phyloP scores from a whole-genome alignment of 805 yeast genomes.

The Saccharomyces eubayanus region DNA sequence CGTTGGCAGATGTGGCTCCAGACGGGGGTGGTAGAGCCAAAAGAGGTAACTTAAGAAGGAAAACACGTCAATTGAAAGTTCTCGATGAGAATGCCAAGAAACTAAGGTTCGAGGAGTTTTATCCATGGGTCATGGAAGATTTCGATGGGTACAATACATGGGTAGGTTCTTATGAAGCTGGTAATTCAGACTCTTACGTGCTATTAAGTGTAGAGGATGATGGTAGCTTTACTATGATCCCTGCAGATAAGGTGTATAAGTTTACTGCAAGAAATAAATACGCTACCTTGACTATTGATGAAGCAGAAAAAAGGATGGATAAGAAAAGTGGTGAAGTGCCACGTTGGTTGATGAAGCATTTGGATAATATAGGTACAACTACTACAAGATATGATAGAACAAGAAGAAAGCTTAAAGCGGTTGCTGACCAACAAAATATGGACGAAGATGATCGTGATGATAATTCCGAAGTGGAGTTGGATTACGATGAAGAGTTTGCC shows the following conservation, averaged over 20 bases:
- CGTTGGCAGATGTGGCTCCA: conserved; percentile 70
- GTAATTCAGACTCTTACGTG: conserved; percentile 74
- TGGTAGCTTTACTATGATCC: conserved; percentile 82
- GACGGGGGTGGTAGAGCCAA: conserved; percentile 78
- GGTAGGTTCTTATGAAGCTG: conserved; percentile 94
- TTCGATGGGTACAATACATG: conserved; percentile 89
- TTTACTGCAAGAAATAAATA: conserved; percentile 90
- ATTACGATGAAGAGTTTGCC: conserved; percentile 92
- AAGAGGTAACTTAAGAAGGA: conserved; percentile 51
- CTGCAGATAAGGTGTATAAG: conserved; percentile 87
- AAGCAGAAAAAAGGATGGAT: conserved; percentile 92
- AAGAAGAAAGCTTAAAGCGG: conserved; percentile 40
- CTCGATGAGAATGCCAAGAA: conserved; percentile 77
- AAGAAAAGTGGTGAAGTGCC: conserved; percentile 64
- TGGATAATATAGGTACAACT: conserved; percentile 53
- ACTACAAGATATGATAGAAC: conserved; percentile 45
- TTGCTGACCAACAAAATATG: conserved; percentile 34
- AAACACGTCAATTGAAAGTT: conserved; percentile 74
- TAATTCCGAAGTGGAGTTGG: conserved; percentile 85
- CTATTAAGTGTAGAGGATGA: conserved; percentile 75
- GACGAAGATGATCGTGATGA: conserved; percentile 42
- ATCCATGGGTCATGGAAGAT: conserved; percentile 98
- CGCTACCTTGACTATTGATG: conserved; percentile 89
- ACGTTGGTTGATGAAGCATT: conserved; percentile 91
- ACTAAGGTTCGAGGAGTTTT: conserved; percentile 88